Evolutionary conservation across 2,329 filamentous ascomycete species (phyloP), one percentile per base, ranked within the genome.

Genomic region (Rugonectria rugulosa): DNA sequence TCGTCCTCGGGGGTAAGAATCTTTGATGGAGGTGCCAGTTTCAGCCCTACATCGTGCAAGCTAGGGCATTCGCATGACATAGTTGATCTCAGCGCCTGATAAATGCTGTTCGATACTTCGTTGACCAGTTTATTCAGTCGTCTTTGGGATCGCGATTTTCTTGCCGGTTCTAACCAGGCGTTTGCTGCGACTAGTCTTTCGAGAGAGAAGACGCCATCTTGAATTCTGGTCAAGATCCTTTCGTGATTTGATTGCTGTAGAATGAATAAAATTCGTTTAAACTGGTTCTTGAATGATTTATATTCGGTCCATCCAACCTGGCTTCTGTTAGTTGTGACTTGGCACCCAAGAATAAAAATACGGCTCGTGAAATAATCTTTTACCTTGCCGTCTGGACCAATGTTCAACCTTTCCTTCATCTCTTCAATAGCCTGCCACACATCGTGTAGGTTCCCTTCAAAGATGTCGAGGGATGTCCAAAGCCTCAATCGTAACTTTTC

Each of bases 401-500:
- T 23, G 5, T n/a, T n/a, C 14, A 56, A 46, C 0, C 24, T 29
- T 0, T 19, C 20, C 7, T 38, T 32, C 1, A 61, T 52, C 7
- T 57, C 48, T 6, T 8, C 27, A 1, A 57, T n/a, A 0, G 19
- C 29, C 50, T 3, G 7, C 5, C 8, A 5, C 8, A 32, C n/a
- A n/a, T 32, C 29, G 5, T 14, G 7, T 14, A 32, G 5, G 5
- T 8, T 32, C 29, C 12, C 8, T 5, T 54, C 29, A 9, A 62
- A 60, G 7, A 52, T 20, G 3, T 57, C 4, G 6, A 23, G 38
- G 2, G 41, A 44, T 4, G 20, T 60, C 31, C 56, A 36, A 2
- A 63, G 32, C 1, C 60, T 21, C 2, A 19, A 2, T 1, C 34
- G 49, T 6, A 62, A 24, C 14, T 56, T 57, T 2, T 34, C 9